A percentile compares a stretch with the other conserved stretches of the same genome.
Conservation (phyloP, 139 green algal genomes). For the Chlorella sp. region DNA sequence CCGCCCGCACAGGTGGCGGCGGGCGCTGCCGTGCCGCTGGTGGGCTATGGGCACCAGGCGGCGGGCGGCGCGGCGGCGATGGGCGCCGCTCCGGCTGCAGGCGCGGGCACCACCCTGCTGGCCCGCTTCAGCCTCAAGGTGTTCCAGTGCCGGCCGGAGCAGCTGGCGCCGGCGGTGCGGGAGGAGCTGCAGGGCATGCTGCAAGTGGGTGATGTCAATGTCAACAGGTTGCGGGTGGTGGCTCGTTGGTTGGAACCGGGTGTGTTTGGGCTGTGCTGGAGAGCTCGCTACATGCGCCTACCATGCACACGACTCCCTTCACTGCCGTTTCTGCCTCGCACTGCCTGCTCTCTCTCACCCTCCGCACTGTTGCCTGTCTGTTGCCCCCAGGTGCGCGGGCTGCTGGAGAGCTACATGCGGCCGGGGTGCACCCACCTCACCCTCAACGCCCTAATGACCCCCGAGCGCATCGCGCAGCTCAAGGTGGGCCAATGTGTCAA, state of each 20-base stretch:
- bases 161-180: slow-evolving; percentile 18
- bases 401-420: slow-evolving; percentile 40
- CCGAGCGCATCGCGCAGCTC: neutral
- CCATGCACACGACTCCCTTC: too few species aligned
- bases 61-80: neutral
- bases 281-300: too few species aligned
- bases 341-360: too few species aligned
- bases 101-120: neutral
- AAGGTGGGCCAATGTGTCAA: neutral
- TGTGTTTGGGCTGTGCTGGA: too few species aligned
- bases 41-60: slow-evolving; percentile 1
- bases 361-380: too few species aligned
- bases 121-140: neutral
- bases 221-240: too few species aligned
- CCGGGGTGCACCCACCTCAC: slow-evolving; percentile 39
- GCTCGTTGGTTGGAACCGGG: too few species aligned
- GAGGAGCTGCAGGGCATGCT: slow-evolving; percentile 15
- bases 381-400: neutral
- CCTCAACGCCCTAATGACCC: slow-evolving; percentile 1
- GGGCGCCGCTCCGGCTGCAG: too few species aligned
- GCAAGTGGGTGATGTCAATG: neutral
- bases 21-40: neutral
- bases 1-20: neutral
- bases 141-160: slow-evolving; percentile 22
- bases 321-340: too few species aligned